A percentile compares a stretch with the other conserved stretches of the same genome.
Conservation (phyloP, 2,329 filamentous ascomycete genomes). For the Chaetothyriales sp. region DNA sequence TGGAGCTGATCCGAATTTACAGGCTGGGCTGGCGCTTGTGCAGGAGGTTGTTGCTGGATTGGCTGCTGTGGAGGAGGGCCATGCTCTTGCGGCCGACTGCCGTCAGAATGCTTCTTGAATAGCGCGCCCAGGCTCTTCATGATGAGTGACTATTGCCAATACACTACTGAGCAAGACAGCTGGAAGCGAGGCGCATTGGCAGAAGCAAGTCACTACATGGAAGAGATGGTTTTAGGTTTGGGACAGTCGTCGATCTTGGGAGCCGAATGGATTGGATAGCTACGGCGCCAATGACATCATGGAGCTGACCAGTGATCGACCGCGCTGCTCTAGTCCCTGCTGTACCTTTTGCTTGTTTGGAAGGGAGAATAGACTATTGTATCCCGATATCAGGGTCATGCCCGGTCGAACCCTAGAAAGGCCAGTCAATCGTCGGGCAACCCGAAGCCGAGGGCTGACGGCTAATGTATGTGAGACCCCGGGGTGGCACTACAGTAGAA, state of each 20-base stretch:
- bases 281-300: not conserved
- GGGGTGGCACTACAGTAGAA: too few species aligned
- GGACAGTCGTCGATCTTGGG: not conserved
- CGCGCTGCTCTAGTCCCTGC: too few species aligned
- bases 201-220: too few species aligned
- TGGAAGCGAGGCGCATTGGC: too few species aligned
- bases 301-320: not conserved
- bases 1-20: constrained; percentile 35
- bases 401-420: too few species aligned
- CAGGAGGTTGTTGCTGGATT: constrained; percentile 2
- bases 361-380: too few species aligned
- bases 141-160: not conserved
- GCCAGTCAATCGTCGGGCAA: too few species aligned
- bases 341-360: too few species aligned
- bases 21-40: not conserved
- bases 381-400: too few species aligned
- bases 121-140: constrained; percentile 5
- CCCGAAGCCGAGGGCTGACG: too few species aligned
- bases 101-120: not conserved
- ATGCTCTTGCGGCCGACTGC: not conserved
- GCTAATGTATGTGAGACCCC: too few species aligned
- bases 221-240: not conserved
- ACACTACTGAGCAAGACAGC: too few species aligned
- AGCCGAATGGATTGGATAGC: not conserved
- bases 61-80: not conserved